These are phyloP conservation scores for Flueggea neowawraea DNA, from an alignment of 441 rosid species.

Conservation along the genomic window DNA sequence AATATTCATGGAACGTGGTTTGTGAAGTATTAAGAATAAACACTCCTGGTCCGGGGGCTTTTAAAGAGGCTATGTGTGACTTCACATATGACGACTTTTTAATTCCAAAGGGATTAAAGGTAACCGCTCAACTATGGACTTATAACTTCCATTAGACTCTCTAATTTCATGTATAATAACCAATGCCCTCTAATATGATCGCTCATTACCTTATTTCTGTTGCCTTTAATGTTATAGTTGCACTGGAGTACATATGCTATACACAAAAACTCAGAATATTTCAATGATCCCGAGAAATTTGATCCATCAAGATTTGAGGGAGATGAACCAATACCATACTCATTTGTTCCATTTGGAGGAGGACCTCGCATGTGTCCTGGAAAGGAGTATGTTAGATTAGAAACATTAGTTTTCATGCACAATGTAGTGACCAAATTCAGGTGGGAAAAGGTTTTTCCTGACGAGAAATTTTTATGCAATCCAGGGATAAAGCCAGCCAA, in stretches of 20 bases:
- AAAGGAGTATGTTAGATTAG: too few relatives aligned
- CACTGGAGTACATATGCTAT: slow-evolving; percentile 39
- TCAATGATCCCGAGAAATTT: slow-evolving; percentile 39
- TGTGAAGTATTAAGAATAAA: slow-evolving; percentile 37
- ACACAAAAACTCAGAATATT: slow-evolving; percentile 33
- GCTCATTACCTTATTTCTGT: too few relatives aligned
- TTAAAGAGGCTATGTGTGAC: slow-evolving; percentile 43
- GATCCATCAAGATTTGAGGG: too few relatives aligned
- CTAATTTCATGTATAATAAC: too few relatives aligned
- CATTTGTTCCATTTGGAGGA: slow-evolving; percentile 29
- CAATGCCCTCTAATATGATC: too few relatives aligned
- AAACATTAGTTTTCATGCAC: too few relatives aligned
- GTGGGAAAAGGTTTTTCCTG: too few relatives aligned
- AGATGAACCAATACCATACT: slow-evolving; percentile 26
- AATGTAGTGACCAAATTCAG: too few relatives aligned
- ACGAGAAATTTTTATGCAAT: slow-evolving; percentile 24
- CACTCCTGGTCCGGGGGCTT: slow-evolving; percentile 44
- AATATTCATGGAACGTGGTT: too few relatives aligned
- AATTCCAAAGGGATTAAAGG: slow-evolving; percentile 62
- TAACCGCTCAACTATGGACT: too few relatives aligned
- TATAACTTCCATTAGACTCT: too few relatives aligned
- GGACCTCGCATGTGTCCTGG: slow-evolving; percentile 14
- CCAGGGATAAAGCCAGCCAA: slow-evolving; percentile 15
- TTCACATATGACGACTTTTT: slow-evolving; percentile 37
- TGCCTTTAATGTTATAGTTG: slow-evolving; percentile 11